phyloP scores from a whole-genome alignment of 2,329 filamentous ascomycete species.

The Colletotrichum sp. region DNA sequence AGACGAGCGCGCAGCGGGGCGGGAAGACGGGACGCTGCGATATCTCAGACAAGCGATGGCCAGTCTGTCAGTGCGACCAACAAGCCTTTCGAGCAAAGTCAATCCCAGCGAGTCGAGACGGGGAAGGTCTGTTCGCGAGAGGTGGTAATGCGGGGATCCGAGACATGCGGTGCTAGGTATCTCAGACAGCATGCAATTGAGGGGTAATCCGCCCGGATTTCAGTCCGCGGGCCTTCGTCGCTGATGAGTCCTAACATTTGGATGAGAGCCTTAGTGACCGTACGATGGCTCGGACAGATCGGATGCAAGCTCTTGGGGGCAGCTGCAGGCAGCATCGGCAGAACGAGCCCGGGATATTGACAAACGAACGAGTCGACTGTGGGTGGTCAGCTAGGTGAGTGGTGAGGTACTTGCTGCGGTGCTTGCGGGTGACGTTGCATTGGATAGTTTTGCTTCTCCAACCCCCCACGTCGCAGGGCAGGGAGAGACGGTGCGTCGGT shows the following conservation, averaged over 20 bases:
- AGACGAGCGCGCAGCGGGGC: neutral
- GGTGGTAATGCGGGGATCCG: constrained; percentile 1
- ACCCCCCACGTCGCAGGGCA: constrained; percentile 6
- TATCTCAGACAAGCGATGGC: neutral
- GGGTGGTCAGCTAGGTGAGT: neutral
- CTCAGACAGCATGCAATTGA: neutral
- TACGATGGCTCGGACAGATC: neutral
- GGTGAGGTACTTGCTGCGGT: neutral
- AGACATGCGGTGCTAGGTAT: neutral
- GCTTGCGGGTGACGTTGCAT: constrained; percentile 11
- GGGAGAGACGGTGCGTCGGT: neutral
- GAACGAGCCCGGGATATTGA: neutral
- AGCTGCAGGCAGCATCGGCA: neutral
- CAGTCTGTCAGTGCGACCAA: neutral
- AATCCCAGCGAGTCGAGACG: neutral
- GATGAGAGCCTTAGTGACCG: neutral
- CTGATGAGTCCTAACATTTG: neutral
- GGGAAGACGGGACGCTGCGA: neutral
- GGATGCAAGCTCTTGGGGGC: neutral
- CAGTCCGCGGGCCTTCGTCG: neutral
- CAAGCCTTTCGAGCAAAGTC: neutral
- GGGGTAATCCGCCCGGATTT: neutral
- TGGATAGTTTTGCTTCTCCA: constrained; percentile 3
- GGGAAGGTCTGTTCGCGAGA: neutral
- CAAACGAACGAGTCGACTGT: neutral